Base-by-base conservation (phyloP, 2,329 filamentous ascomycete genomes). In the Oidium heveae region DNA sequence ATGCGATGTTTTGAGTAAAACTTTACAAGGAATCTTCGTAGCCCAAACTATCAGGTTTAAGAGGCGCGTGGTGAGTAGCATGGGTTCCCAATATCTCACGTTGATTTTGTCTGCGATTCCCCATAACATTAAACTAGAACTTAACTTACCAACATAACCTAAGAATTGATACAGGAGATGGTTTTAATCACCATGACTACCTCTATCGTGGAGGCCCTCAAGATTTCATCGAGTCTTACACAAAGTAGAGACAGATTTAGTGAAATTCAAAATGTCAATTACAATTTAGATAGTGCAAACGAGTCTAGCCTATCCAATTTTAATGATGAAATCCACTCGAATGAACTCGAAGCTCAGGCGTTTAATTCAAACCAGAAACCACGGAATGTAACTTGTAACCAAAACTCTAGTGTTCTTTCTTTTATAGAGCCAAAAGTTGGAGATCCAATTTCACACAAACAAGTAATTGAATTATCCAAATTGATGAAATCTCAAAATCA, bases 361-460 rank as follows among this genome's bases (percentile, higher is more conserved):
- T 16, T 10, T n/a, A 43, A 15, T 43, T 9, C 15, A 20, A 16
- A 52, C 36, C 22, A 51, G 24, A 24, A 53, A 22, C 7, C 24
- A 46, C 33, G 57, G 62, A 41, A 39, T 44, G 13, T 52, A 41
- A 12, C 39, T 18, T 20, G 18, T 74, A 79, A 39, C 74, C 77
- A 10, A 67, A 68, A 0, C 67, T 84, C 16, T 63, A 28, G 24
- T 28, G 24, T 28, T 28, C 24, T 28, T 28, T 7, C 3, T 28
- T 28, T 28, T 4, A 28, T 52, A 10, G 58, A 60, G 57, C 61
- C 63, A 13, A 58, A 56, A 24, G 62, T 77, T 36, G 84, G 82
- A 52, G 77, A 77, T 2, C 81, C 84, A 32, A 80, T 89, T 60
- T 78, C 81, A 2, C 84, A 89, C 64, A 67, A 69, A 54, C 82